Evolutionary conservation across 192 early-diverging fungal species (phyloP).

Genomic region (Rhizoclosmatium sp.): DNA sequence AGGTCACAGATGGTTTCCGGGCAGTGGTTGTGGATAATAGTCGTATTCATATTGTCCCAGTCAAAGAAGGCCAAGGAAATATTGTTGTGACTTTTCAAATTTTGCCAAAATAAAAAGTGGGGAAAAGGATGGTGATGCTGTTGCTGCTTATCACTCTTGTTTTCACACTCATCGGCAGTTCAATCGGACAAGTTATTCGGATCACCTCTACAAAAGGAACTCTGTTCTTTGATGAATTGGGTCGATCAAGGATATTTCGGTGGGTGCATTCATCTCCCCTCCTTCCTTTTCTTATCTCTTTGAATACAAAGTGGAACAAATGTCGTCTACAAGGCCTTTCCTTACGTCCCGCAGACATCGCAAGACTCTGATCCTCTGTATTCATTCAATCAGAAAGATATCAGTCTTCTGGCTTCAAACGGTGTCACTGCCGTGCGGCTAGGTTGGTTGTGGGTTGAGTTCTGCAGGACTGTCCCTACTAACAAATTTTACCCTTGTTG

Average conservation of each 20-base stretch:
- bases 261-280: background rate
- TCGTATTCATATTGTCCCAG: no score
- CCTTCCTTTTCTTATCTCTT: background rate
- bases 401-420: background rate
- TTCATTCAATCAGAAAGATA: slow-evolving; percentile 35
- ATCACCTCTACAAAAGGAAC: slow-evolving; percentile 27
- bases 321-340: slow-evolving; percentile 17
- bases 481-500: background rate
- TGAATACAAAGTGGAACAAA: slow-evolving; percentile 10
- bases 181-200: no score
- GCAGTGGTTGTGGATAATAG: background rate
- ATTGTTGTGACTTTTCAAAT: no score
- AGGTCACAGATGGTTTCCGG: background rate
- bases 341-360: slow-evolving; percentile 26
- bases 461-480: background rate
- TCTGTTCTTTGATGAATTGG: slow-evolving; percentile 35
- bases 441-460: no score
- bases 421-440: slow-evolving; percentile 27
- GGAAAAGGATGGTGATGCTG: no score
- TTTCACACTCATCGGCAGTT: no score
- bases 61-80: no score
- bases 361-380: background rate
- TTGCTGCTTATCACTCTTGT: no score
- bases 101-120: no score
- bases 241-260: slow-evolving; percentile 38